Base-by-base conservation (phyloP, 108 stramenopile species). In the Nitzschia sp. region DNA sequence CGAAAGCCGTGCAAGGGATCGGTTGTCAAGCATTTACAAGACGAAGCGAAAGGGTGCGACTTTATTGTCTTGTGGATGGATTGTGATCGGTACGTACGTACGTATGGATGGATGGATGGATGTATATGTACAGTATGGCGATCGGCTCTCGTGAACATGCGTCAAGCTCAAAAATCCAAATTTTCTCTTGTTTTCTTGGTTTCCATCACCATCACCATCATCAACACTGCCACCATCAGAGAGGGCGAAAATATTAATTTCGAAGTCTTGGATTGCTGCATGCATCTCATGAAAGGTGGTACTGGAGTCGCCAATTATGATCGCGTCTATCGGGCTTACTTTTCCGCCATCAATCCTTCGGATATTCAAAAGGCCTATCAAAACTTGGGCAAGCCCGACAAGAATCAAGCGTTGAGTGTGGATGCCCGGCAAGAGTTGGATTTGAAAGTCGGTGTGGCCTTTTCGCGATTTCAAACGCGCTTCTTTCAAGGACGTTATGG, bases 201-300 rank as follows among this genome's bases (percentile, higher is more conserved):
- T n/a, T n/a, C n/a, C n/a, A n/a, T n/a, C n/a, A n/a, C n/a, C n/a
- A n/a, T n/a, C n/a, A n/a, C n/a, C n/a, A n/a, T n/a, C n/a, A n/a
- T n/a, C n/a, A n/a, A n/a, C n/a, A n/a, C n/a, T n/a, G n/a, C n/a
- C 38, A 41, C 38, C 13, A 41, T 13, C 17, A 68, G 66, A n/a
- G 94, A 95, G 75, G 94, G 97, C 27, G 97, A 98, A 68, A 95
- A 96, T 76, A 99, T 98, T 48, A 96, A 94, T 52, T 97, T 90
- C 76, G 97, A 99, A 76, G 96, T 97, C 26, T 77, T 97, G 47
- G 89, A 96, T 61, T 85, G 89, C 53, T 89, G 86, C 58, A 76
- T 79, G 81, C 79, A 84, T 45, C 45, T 80, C 29, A 92, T 89
- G 89, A 75, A 79, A 44, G 80, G 76, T 13, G 69, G 72, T 1